phyloP scores from a whole-genome alignment of 129 eudicot genomes.

The Heracleum sosnowskyi region DNA sequence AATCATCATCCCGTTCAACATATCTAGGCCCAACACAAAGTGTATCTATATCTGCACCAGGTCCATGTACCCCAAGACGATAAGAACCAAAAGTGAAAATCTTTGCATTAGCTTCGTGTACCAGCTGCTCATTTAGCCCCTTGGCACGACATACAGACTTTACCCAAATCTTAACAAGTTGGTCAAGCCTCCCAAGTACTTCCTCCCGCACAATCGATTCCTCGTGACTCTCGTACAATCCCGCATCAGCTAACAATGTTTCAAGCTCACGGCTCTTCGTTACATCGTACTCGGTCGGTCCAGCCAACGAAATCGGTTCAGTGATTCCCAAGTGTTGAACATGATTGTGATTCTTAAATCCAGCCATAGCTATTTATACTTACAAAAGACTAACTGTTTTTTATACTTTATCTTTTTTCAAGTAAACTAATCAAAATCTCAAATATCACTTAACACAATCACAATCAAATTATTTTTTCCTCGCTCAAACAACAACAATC shows the following conservation, averaged over 20 bases:
- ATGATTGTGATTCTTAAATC: slow-evolving; percentile 34
- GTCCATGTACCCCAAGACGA: too few species aligned
- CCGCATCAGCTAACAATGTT: slow-evolving; percentile 73
- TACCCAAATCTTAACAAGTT: slow-evolving; percentile 90
- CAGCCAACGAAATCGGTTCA: slow-evolving; percentile 82
- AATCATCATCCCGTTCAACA: too few species aligned
- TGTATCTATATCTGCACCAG: too few species aligned
- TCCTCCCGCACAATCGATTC: slow-evolving; percentile 88
- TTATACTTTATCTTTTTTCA: too few species aligned
- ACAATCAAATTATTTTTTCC: slow-evolving; percentile 21
- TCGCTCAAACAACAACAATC: slow-evolving; percentile 17
- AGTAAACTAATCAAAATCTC: too few species aligned
- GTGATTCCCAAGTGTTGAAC: slow-evolving; percentile 51
- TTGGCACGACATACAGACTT: slow-evolving; percentile 68
- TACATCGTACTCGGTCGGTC: slow-evolving; percentile 72
- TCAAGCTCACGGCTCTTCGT: slow-evolving; percentile 62
- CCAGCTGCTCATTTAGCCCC: slow-evolving; percentile 75
- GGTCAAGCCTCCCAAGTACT: slow-evolving; percentile 92
- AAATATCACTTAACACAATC: too few species aligned
- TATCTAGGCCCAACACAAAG: too few species aligned
- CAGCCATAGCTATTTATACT: too few species aligned
- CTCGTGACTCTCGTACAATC: too few species aligned
- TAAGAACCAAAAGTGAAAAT: slow-evolving; percentile 95
- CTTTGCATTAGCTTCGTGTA: slow-evolving; percentile 94
- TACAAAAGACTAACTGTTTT: too few species aligned